Conservation (phyloP, 495 filamentous ascomycete species). For the Lasiosphaeria hispida region DNA sequence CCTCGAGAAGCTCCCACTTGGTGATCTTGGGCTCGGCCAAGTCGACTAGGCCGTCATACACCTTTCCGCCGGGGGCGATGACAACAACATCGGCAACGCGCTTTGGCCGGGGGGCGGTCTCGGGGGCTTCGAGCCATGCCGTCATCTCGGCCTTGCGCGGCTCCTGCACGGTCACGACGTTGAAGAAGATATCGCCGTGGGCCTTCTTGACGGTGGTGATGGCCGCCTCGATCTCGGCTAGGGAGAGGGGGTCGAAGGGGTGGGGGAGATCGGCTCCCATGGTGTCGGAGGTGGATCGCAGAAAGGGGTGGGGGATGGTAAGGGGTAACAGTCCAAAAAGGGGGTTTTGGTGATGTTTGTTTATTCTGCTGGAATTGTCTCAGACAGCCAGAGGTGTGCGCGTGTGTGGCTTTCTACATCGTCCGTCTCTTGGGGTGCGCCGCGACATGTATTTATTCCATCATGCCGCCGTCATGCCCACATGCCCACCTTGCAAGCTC, state of each 20-base stretch:
- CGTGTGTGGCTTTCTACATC: no score
- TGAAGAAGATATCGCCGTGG: slow-evolving; percentile 74
- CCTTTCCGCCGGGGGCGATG: slow-evolving; percentile 74
- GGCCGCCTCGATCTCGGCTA: slow-evolving; percentile 72
- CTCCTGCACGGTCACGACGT: slow-evolving; percentile 85
- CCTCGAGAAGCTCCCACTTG: slow-evolving; percentile 73
- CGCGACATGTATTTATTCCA: no score
- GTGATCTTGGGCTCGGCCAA: slow-evolving; percentile 67
- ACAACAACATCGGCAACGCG: slow-evolving; percentile 82
- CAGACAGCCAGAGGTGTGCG: no score
- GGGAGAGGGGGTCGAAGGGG: slow-evolving; percentile 81
- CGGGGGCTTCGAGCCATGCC: slow-evolving; percentile 69
- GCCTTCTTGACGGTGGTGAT: slow-evolving; percentile 68
- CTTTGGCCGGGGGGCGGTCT: slow-evolving; percentile 59
- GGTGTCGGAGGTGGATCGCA: background rate
- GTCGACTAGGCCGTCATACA: slow-evolving; percentile 85
- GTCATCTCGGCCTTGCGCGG: slow-evolving; percentile 86
- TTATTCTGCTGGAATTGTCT: no score
- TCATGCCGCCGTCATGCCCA: no score
- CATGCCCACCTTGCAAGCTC: no score
- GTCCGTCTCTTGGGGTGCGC: no score
- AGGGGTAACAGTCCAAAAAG: no score
- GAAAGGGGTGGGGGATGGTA: no score
- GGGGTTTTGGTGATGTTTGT: no score
- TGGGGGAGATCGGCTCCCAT: slow-evolving; percentile 46